Percentiles rank a stretch among this genome's conserved stretches.
phyloP scores from a whole-genome alignment of 1,139 yeast genomes.

The Waltiozyma sp. region DNA sequence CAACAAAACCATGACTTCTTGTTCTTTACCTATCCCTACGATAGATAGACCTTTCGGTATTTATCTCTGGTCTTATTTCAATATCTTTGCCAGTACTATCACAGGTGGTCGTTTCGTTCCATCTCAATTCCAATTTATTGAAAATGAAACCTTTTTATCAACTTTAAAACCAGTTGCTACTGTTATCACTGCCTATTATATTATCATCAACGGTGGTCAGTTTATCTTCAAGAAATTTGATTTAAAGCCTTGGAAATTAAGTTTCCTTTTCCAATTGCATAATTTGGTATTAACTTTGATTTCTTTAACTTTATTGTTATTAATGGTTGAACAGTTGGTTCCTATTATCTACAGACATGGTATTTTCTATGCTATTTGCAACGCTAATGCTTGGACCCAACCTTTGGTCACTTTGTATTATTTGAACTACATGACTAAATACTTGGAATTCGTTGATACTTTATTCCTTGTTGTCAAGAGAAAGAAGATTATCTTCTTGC shows the following conservation, averaged over 20 bases:
- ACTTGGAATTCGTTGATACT: constrained; percentile 81
- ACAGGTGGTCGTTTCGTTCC: constrained; percentile 31
- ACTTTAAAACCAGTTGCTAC: constrained; percentile 57
- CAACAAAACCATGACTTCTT: neutral
- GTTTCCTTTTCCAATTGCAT: constrained; percentile 68
- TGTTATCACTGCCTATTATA: constrained; percentile 58
- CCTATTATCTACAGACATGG: constrained; percentile 78
- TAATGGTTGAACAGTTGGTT: constrained; percentile 73
- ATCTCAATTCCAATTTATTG: constrained; percentile 59
- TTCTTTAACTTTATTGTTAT: constrained; percentile 54
- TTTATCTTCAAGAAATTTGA: constrained; percentile 33
- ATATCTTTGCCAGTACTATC: constrained; percentile 27
- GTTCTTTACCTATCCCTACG: constrained; percentile 33
- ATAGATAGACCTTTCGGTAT: constrained; percentile 83
- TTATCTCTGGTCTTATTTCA: constrained; percentile 81
- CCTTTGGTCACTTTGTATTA: constrained; percentile 76
- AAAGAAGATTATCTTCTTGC: constrained; percentile 83
- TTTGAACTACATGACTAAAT: constrained; percentile 68
- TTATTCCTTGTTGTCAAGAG: constrained; percentile 84
- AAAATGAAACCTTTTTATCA: constrained; percentile 57
- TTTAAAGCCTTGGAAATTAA: constrained; percentile 60
- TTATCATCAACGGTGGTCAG: constrained; percentile 79
- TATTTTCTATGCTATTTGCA: constrained; percentile 75
- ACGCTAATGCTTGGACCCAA: constrained; percentile 73
- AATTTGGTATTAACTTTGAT: constrained; percentile 64